Conservation (phyloP, 352 stramenopile species). For the Globisporangium yorkense region DNA sequence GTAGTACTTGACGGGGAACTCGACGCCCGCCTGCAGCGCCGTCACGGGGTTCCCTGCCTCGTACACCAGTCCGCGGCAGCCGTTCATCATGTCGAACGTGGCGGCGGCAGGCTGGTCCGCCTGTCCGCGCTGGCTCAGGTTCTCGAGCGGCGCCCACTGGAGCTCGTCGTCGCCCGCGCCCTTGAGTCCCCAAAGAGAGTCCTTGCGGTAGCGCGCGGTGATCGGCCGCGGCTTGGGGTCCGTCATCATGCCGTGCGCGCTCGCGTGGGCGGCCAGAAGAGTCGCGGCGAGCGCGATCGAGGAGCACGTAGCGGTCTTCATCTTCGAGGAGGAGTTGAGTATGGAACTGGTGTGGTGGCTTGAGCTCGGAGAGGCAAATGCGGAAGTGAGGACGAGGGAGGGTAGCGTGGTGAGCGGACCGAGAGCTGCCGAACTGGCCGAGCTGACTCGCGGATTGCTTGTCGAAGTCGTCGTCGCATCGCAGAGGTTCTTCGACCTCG, state of each 20-base stretch:
- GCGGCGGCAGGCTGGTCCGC: constrained; percentile 26
- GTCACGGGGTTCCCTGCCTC: constrained; percentile 38
- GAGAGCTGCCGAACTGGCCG: no score
- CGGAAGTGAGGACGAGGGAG: no score
- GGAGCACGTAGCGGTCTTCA: no score
- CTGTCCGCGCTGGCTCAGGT: constrained; percentile 43
- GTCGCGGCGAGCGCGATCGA: no score
- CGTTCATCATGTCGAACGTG: constrained; percentile 57
- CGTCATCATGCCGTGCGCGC: constrained; percentile 19
- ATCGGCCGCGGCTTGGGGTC: constrained; percentile 15
- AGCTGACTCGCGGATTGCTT: no score
- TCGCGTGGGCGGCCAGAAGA: neutral
- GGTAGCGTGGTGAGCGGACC: no score
- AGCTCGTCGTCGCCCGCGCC: constrained; percentile 46
- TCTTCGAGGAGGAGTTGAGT: no score
- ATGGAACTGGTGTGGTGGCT: no score
- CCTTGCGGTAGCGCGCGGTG: constrained; percentile 25
- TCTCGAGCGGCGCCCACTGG: constrained; percentile 44
- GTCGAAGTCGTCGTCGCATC: no score
- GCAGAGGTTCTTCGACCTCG: no score
- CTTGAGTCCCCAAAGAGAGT: constrained; percentile 31
- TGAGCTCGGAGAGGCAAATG: no score
- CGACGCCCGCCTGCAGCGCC: constrained; percentile 25
- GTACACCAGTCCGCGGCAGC: constrained; percentile 50
- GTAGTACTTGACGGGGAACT: constrained; percentile 41